Base-by-base conservation (phyloP, 805 yeast species). In the Ogataea glucozyma region DNA sequence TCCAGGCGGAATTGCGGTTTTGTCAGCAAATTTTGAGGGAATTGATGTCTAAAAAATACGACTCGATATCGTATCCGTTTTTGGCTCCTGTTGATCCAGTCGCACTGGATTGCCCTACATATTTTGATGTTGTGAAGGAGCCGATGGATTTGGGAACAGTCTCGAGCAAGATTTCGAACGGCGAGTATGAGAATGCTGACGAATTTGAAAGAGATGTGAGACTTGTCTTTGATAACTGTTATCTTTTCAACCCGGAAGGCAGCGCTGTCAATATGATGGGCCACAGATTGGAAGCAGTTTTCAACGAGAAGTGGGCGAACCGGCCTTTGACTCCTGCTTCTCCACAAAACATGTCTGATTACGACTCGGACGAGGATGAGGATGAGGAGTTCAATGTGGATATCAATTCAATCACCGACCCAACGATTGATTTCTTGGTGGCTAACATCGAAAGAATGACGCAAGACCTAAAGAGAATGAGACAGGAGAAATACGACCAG, bases 101-200 rank as follows among this genome's bases (percentile, higher is more conserved):
- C 23, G 95, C 96, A 12, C 75, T 91, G 58, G 88, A 88, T 57
- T 83, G 95, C 53, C 99, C 99, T 21, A 80, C 89, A 32, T 93
- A 93, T 64, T 78, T 78, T 53, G 95, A 91, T 56, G 71, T 88
- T 43, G 83, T 93, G 45, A 88, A 88, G 65, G 78, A 81, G 55
- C 99, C 99, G 46, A 93, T 93, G 98, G 99, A 93, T 66, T 73
- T 93, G 53, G 81, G 91, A 23, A 88, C 97, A 0, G 76, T 91
- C 43, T 83, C 82, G 56, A 75, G 79, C 45, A 91, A 90, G 62
- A 72, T 88, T 51, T 79, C 82, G 47, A 88, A 88, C 64, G 90
- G 90, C 65, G 86, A 85, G 55, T 93, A 93, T 63, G 91, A 86
- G 59, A 81, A 83, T 42, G 93, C 89, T 14, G 96, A 86, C 47